A percentile compares a stretch with the other conserved stretches of the same genome.
Conservation (phyloP, 805 yeast species). For the Ogataea siamensis region DNA sequence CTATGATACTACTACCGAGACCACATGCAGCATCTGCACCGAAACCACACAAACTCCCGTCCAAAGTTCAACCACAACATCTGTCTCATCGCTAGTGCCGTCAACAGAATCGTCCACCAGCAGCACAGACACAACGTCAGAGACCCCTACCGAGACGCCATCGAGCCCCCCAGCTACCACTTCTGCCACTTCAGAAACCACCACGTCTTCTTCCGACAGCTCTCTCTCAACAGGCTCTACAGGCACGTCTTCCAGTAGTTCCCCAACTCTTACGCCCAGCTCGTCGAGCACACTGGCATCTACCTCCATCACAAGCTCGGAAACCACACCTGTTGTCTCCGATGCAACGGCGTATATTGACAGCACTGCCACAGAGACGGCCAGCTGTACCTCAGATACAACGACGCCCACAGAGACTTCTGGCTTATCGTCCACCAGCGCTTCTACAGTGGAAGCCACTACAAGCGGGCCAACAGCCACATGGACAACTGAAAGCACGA, state of each 20-base stretch:
- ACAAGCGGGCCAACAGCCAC: no score
- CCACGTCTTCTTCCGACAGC: conserved; percentile 1
- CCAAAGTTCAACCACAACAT: no score
- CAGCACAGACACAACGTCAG: not conserved
- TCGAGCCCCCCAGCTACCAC: not conserved
- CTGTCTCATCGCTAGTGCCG: no score
- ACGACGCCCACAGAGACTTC: no score
- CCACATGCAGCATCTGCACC: conserved; percentile 10
- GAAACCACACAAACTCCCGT: conserved; percentile 1
- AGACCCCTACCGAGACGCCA: no score
- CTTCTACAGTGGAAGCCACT: no score
- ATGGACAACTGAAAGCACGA: no score
- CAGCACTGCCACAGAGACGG: not conserved
- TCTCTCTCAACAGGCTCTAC: not conserved
- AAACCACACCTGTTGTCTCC: not conserved
- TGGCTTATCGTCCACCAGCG: no score
- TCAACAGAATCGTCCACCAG: not conserved
- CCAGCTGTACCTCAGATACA: not conserved
- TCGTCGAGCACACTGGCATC: conserved; percentile 2
- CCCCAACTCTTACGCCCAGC: conserved; percentile 3
- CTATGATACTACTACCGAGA: conserved; percentile 7
- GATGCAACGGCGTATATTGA: not conserved
- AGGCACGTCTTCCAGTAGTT: not conserved
- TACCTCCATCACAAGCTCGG: conserved; percentile 4
- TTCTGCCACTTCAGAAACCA: no score